Conservation (phyloP, 805 yeast species). For the Saturnispora zaruensis region DNA sequence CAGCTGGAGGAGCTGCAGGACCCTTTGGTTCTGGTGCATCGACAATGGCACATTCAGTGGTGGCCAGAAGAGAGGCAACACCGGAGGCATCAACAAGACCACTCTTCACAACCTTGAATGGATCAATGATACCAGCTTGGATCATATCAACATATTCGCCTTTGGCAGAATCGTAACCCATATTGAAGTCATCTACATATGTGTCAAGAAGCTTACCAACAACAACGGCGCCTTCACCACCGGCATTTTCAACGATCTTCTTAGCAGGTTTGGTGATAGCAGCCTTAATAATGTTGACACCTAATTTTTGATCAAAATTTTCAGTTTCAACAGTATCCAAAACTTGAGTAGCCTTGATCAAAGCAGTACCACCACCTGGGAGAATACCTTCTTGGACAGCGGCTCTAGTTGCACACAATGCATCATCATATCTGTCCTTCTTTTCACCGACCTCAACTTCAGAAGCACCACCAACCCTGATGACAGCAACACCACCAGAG, state of each 20-base stretch:
- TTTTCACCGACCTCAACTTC: conserved; percentile 99
- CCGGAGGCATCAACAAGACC: conserved; percentile 96
- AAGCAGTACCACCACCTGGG: conserved; percentile 99
- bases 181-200: conserved; percentile 64
- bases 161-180: conserved; percentile 86
- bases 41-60: conserved; percentile 97
- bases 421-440: conserved; percentile 98
- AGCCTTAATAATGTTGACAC: conserved; percentile 85
- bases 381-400: conserved; percentile 98
- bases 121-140: conserved; percentile 95
- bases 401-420: conserved; percentile 96
- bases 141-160: conserved; percentile 95
- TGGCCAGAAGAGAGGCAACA: conserved; percentile 93
- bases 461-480: conserved; percentile 94
- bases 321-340: conserved; percentile 63
- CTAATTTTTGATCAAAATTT: conserved; percentile 94
- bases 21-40: conserved; percentile 82
- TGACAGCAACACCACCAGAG: conserved; percentile 97
- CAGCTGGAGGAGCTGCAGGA: conserved; percentile 36
- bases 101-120: conserved; percentile 94
- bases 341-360: conserved; percentile 79
- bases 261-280: conserved; percentile 95
- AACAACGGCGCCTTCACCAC: conserved; percentile 94
- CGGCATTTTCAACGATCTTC: conserved; percentile 93
- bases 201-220: conserved; percentile 76